A percentile compares a stretch with the other conserved stretches of the same genome.
These are phyloP conservation scores for Candida ipomoeae DNA, from an alignment of 805 yeast species.

Conservation along the genomic window DNA sequence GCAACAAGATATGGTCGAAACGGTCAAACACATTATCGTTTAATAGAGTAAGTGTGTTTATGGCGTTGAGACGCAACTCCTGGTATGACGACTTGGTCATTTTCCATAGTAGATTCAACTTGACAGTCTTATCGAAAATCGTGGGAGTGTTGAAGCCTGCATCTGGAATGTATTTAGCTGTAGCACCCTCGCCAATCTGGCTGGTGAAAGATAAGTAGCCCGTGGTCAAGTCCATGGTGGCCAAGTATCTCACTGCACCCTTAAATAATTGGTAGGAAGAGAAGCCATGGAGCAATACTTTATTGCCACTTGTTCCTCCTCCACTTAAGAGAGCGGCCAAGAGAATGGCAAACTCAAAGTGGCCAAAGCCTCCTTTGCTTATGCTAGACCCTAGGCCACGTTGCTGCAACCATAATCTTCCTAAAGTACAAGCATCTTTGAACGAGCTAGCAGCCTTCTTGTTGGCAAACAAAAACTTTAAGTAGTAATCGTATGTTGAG, in stretches of 20 bases:
- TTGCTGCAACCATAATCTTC: constrained; percentile 86
- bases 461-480: constrained; percentile 71
- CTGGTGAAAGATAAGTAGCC: constrained; percentile 72
- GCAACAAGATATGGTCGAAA: constrained; percentile 72
- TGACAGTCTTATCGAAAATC: constrained; percentile 69
- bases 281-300: constrained; percentile 77
- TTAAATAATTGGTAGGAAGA: constrained; percentile 92
- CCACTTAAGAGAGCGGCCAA: constrained; percentile 82
- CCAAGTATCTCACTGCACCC: constrained; percentile 77
- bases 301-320: constrained; percentile 72
- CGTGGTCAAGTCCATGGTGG: constrained; percentile 63
- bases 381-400: constrained; percentile 69
- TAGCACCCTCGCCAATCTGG: constrained; percentile 40
- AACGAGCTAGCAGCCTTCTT: constrained; percentile 76
- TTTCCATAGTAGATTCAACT: constrained; percentile 76
- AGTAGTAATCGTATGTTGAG: constrained; percentile 61
- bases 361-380: constrained; percentile 81
- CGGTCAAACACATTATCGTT: constrained; percentile 81
- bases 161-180: constrained; percentile 42
- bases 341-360: constrained; percentile 78
- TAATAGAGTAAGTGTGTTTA: constrained; percentile 60
- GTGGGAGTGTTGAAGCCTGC: constrained; percentile 73
- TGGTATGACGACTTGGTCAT: constrained; percentile 67
- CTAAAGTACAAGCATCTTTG: constrained; percentile 81
- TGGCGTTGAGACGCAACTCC: constrained; percentile 60